Evolutionary conservation across 257 asterid species (phyloP).

Genomic region (Solanum corneliomulleri): DNA sequence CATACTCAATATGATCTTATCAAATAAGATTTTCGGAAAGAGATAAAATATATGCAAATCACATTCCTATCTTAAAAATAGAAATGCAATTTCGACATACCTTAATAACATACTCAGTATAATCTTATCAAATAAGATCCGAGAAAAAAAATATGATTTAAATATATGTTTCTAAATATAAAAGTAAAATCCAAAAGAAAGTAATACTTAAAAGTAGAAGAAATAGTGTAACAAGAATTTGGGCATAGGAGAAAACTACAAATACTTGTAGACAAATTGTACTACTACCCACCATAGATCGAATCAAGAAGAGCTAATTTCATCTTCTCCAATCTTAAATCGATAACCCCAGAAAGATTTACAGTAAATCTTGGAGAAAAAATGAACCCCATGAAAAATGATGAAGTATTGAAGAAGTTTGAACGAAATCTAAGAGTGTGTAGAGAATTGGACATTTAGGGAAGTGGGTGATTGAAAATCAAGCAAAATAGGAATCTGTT

Average conservation of each 20-base stretch:
- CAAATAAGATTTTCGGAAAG: neutral
- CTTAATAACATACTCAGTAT: too few species aligned
- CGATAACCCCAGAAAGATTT: neutral
- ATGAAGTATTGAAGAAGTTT: neutral
- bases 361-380: neutral
- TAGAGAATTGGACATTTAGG: neutral
- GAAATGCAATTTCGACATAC: too few species aligned
- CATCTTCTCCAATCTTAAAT: neutral
- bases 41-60: too few species aligned
- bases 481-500: constrained; percentile 60
- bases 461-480: neutral
- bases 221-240: neutral
- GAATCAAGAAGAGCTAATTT: neutral
- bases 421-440: neutral
- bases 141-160: too few species aligned
- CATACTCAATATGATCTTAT: too few species aligned
- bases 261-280: neutral
- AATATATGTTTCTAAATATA: too few species aligned
- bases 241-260: neutral
- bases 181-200: neutral
- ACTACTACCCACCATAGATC: neutral
- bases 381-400: neutral
- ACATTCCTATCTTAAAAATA: neutral
- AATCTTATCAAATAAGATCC: neutral
- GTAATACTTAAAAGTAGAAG: neutral